Percentiles rank a stretch among this genome's conserved stretches.
Conservation (phyloP, 129 eudicot species). For the Chrysanthemum lavandulifolium region DNA sequence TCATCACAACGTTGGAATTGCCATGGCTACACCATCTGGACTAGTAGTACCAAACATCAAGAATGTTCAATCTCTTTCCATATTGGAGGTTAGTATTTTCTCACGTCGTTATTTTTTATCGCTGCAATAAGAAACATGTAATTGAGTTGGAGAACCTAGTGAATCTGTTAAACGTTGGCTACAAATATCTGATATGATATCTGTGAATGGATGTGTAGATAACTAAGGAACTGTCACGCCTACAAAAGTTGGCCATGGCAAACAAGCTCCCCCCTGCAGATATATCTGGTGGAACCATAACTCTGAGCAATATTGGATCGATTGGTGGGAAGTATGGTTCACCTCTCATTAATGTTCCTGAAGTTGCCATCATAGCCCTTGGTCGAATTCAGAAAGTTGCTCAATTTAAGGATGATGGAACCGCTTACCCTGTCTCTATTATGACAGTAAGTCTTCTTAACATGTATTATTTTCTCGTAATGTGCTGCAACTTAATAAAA, state of each 20-base stretch:
- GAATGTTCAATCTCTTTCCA: conserved; percentile 83
- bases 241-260: conserved; percentile 66
- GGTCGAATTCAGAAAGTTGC: conserved; percentile 75
- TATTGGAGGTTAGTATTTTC: conserved; percentile 59
- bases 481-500: background rate
- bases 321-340: conserved; percentile 98
- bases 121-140: background rate
- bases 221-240: conserved; percentile 76
- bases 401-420: conserved; percentile 61
- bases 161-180: background rate
- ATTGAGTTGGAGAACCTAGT: background rate
- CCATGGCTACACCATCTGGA: conserved; percentile 97
- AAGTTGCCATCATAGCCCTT: conserved; percentile 87
- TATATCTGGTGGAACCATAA: conserved; percentile 83
- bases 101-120: background rate
- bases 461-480: background rate
- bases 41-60: conserved; percentile 91
- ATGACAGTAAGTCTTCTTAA: conserved; percentile 54
- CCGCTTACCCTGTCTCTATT: conserved; percentile 58
- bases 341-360: conserved; percentile 87
- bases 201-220: conserved; percentile 39
- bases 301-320: conserved; percentile 90
- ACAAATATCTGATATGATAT: background rate
- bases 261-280: conserved; percentile 88
- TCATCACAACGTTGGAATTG: conserved; percentile 89